Base-by-base conservation (phyloP, 2,329 filamentous ascomycete genomes). In the Cladophialophora exuberans region DNA sequence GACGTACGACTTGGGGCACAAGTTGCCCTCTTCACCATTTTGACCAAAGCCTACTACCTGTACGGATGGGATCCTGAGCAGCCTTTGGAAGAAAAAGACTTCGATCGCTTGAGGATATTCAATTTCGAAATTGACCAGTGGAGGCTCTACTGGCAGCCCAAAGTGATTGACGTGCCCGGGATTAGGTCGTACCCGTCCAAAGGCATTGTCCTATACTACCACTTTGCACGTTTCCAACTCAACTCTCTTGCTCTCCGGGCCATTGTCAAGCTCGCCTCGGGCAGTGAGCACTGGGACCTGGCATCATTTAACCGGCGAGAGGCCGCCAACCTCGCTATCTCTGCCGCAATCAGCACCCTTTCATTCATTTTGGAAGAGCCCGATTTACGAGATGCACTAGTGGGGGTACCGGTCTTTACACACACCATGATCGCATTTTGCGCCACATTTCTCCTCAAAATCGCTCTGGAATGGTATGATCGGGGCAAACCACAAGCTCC, bases 1-100 rank as follows among this genome's bases (percentile, higher is more conserved):
- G 83, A 85, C 53, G 77, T 79, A 52, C 72, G 82, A 4, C 70
- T 85, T 0, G 70, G 79, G 49, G 82, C 80, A 33, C 82, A 85
- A 58, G 80, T 85, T 9, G 77, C 78, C 0, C 62, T 85, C 6
- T 73, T 84, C 51, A 76, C 77, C 15, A 83, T 84, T n/a, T 68
- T 84, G 60, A 76, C 78, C 11, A 78, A 66, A 75, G 78, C 64
- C 67, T 83, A 62, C 68, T 77, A 58, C 70, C 82, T 80, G 0
- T 84, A 84, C 56, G 81, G 82, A 0, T 76, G 76, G 0, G 80
- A 84, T 45, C 78, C 72, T 0, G 77, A 80, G 10, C 75, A 80
- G 23, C 72, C 76, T 0, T 69, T 84, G 4, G 77, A 78, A 0
- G 72, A 78, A 17, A 73, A 76, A 2, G 80, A 83, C 52, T 74